Evolutionary conservation across 2,329 filamentous ascomycete species (phyloP).

Genomic region (Ascochyta viciae-villosae): DNA sequence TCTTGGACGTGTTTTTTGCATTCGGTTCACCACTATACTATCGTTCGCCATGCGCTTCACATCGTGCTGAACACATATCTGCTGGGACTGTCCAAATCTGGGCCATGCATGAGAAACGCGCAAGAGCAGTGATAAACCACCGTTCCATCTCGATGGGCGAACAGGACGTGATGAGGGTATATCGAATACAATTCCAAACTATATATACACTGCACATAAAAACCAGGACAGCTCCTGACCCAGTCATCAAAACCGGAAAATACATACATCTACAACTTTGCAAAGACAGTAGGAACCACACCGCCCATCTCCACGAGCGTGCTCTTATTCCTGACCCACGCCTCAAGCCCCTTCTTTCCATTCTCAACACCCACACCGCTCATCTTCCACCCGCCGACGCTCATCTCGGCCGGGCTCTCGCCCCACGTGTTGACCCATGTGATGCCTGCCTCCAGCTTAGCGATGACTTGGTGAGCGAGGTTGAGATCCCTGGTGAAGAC

Average conservation of each 20-base stretch:
- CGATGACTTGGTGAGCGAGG: constrained; percentile 73
- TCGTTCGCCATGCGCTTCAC: too few relatives aligned
- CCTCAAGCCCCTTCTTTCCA: constrained; percentile 77
- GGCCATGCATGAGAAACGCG: too few relatives aligned
- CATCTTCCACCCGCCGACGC: constrained; percentile 90
- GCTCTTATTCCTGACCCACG: constrained; percentile 87
- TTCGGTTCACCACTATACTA: too few relatives aligned
- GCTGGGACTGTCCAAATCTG: too few relatives aligned
- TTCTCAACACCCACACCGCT: constrained; percentile 90
- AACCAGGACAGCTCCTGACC: background rate
- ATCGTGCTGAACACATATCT: too few relatives aligned
- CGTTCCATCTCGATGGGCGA: too few relatives aligned
- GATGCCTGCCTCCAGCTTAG: constrained; percentile 79
- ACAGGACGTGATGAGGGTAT: background rate
- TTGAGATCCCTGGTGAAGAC: constrained; percentile 82
- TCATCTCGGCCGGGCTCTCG: constrained; percentile 91
- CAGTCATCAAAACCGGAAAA: background rate
- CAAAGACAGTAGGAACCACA: constrained; percentile 72
- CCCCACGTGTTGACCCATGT: constrained; percentile 96
- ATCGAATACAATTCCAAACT: background rate
- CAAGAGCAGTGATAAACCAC: background rate
- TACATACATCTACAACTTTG: constrained; percentile 32
- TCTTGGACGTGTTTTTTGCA: too few relatives aligned
- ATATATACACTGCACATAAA: background rate
- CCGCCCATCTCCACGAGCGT: constrained; percentile 84